These are phyloP conservation scores for Diplodia corticola DNA, from an alignment of 2,329 filamentous ascomycete species.

Conservation along the genomic window DNA sequence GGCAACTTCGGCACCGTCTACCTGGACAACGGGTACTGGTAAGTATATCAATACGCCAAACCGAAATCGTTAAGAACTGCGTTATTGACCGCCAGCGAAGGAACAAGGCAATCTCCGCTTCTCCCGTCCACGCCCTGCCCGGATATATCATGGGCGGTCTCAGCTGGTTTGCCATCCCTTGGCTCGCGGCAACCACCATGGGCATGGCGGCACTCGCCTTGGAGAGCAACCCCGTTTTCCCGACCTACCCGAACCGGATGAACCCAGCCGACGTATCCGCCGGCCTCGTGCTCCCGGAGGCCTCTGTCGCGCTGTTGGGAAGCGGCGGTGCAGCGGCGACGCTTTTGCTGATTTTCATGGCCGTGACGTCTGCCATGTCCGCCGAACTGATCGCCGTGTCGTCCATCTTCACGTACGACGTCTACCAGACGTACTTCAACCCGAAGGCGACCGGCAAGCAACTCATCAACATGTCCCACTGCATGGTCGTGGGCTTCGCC, in stretches of 20 bases:
- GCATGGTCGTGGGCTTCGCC: slow-evolving; percentile 71
- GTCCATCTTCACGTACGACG: slow-evolving; percentile 84
- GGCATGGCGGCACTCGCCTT: slow-evolving; percentile 78
- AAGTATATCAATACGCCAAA: no score
- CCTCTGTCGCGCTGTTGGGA: slow-evolving; percentile 79
- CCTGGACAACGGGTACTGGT: slow-evolving; percentile 71
- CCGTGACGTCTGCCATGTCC: slow-evolving; percentile 47
- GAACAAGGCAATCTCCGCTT: slow-evolving; percentile 90
- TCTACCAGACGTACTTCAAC: slow-evolving; percentile 85
- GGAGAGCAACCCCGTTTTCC: slow-evolving; percentile 70
- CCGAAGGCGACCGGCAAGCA: slow-evolving; percentile 71
- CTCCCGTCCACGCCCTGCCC: slow-evolving; percentile 79
- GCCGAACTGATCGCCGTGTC: slow-evolving; percentile 65
- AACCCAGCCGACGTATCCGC: slow-evolving; percentile 72
- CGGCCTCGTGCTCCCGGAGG: slow-evolving; percentile 81
- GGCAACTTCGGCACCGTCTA: slow-evolving; percentile 85
- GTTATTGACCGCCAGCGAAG: slow-evolving; percentile 48
- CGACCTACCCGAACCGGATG: slow-evolving; percentile 73
- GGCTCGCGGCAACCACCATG: slow-evolving; percentile 86
- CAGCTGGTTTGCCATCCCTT: slow-evolving; percentile 90
- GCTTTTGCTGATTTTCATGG: slow-evolving; percentile 56
- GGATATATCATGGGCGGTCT: slow-evolving; percentile 86
- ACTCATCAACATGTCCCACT: slow-evolving; percentile 78
- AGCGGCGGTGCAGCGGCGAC: slow-evolving; percentile 77
- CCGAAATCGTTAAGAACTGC: neutral